These are phyloP conservation scores for Mycena polygramma DNA, from an alignment of 768 basidiomycete genomes.

Conservation along the genomic window DNA sequence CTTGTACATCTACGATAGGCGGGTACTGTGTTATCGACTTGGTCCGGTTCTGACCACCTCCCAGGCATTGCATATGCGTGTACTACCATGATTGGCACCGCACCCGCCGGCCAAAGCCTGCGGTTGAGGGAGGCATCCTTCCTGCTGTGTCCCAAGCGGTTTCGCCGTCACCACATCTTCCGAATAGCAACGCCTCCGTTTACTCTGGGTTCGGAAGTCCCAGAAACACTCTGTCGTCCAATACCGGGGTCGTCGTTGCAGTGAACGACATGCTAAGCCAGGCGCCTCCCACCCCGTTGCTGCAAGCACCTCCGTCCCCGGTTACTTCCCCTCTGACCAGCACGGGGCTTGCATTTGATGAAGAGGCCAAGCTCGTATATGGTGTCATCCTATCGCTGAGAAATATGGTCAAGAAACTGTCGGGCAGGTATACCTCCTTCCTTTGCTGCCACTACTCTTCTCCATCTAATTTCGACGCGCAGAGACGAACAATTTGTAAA, in stretches of 20 bases:
- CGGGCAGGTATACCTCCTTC: conserved; percentile 70
- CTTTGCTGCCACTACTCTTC: not conserved
- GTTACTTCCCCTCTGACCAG: conserved; percentile 52
- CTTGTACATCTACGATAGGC: conserved; percentile 95
- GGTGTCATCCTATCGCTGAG: conserved; percentile 92
- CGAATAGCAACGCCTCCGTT: conserved; percentile 43
- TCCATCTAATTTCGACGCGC: conserved; percentile 19
- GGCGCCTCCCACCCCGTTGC: conserved; percentile 51
- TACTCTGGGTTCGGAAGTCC: conserved; percentile 66
- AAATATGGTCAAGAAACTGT: conserved; percentile 96
- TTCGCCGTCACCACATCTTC: conserved; percentile 49
- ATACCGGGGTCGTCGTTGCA: conserved; percentile 79
- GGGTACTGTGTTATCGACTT: conserved; percentile 41
- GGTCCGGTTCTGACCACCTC: conserved; percentile 22
- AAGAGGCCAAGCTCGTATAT: conserved; percentile 97
- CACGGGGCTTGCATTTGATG: conserved; percentile 89
- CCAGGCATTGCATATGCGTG: conserved; percentile 90
- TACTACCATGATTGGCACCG: conserved; percentile 98
- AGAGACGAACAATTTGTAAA: conserved; percentile 94
- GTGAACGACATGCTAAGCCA: conserved; percentile 57
- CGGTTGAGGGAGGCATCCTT: conserved; percentile 79
- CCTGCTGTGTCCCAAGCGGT: conserved; percentile 86
- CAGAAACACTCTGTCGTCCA: conserved; percentile 74
- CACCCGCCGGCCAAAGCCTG: conserved; percentile 77
- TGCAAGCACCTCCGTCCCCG: conserved; percentile 48